Evolutionary conservation across 768 basidiomycete genomes (phyloP), one percentile per base, ranked within the genome.

Genomic region (Zangia roseola): DNA sequence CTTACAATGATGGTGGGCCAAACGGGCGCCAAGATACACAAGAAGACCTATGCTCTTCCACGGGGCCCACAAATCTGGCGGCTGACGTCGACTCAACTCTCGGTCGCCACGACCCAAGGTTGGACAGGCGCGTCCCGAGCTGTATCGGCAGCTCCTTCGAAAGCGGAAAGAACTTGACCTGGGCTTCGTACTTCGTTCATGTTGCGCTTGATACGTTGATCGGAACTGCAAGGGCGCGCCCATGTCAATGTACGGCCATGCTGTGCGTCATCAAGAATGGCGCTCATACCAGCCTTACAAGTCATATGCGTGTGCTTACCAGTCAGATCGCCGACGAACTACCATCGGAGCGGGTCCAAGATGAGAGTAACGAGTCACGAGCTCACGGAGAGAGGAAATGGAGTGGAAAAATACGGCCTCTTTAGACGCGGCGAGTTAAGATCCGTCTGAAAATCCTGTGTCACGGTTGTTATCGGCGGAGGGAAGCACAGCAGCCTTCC

Each of bases 191-290:
- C n/a, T n/a, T n/a, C n/a, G 33, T 25, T 17, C 19, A 23, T 35
- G 16, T 35, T 40, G 23, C 13, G 26, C 17, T 34, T 28, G 9
- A 16, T 6, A 37, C n/a, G 9, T 40, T 23, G 37, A 49, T 49
- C 35, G 40, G 37, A 57, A 16, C 26, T 14, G 33, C 34, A 20
- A 40, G 14, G 8, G 12, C 6, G 34, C 45, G 48, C 43, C 42
- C 38, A 44, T 47, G 25, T 40, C 17, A 37, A 24, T 4, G 7
- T 44, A 47, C 25, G n/a, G 48, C 45, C 58, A 47, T 47, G 58
- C 57, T 58, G 58, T 60, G 38, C 21, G 14, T 31, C 31, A 31
- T 28, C 28, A 28, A 28, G 10, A 31, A 6, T 16, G 31, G 14
- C 5, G 31, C 6, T 16, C 31, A 31, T 6, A 31, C 6, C 31